These are phyloP conservation scores for Lecanicillium sp. DNA, from an alignment of 2,329 filamentous ascomycete species.

Conservation along the genomic window DNA sequence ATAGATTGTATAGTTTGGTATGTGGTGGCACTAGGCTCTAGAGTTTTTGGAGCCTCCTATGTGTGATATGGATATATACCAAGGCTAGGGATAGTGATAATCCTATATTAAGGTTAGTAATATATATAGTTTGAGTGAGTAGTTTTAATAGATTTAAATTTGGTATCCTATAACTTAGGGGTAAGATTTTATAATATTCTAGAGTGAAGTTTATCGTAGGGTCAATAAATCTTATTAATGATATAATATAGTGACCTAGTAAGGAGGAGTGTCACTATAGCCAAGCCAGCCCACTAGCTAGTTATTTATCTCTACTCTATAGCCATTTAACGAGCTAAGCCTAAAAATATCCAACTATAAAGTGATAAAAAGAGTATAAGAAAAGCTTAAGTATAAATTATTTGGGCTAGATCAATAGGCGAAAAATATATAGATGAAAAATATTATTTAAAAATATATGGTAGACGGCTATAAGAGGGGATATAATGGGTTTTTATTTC, in stretches of 20 bases:
- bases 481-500: neutral
- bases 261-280: neutral
- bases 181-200: constrained; percentile 4
- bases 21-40: neutral
- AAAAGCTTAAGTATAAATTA: neutral
- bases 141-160: constrained; percentile 12
- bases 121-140: neutral
- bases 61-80: constrained; percentile 17
- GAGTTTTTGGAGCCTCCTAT: constrained; percentile 11
- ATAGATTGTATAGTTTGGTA: neutral
- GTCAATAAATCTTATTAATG: neutral
- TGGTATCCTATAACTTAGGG: neutral
- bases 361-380: neutral
- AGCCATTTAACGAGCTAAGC: neutral
- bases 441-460: neutral
- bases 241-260: neutral
- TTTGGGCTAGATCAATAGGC: neutral
- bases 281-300: neutral
- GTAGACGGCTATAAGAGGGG: neutral
- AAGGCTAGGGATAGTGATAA: constrained; percentile 19
- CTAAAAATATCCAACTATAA: neutral
- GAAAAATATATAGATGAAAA: neutral
- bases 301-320: neutral
- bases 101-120: constrained; percentile 11
- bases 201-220: neutral